phyloP scores from a whole-genome alignment of 495 filamentous ascomycete genomes.

The Neurospora sp. region DNA sequence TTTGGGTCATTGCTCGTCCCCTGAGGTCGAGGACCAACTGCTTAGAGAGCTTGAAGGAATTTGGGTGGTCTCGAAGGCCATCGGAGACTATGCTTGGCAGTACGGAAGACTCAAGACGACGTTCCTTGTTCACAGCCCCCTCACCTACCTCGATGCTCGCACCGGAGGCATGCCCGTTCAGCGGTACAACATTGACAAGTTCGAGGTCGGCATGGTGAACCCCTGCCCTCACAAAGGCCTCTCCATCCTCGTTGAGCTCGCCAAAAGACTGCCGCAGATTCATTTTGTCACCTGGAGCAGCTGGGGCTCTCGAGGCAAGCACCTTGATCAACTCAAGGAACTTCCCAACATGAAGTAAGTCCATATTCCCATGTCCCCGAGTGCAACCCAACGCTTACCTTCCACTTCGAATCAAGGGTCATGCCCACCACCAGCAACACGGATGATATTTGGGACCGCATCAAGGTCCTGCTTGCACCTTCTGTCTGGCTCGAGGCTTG shows the following conservation, averaged over 20 bases:
- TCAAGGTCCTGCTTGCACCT: slow-evolving; percentile 20
- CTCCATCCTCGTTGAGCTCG: slow-evolving; percentile 15
- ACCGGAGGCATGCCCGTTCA: slow-evolving; percentile 10
- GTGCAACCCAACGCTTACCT: background rate
- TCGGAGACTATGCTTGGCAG: slow-evolving; percentile 16
- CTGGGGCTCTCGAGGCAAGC: slow-evolving; percentile 15
- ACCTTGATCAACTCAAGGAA: slow-evolving; percentile 5
- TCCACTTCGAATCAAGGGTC: slow-evolving; percentile 7
- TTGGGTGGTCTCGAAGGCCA: slow-evolving; percentile 19
- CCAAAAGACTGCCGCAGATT: slow-evolving; percentile 14
- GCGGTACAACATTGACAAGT: slow-evolving; percentile 19
- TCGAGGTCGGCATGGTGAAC: slow-evolving; percentile 24
- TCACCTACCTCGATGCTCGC: slow-evolving; percentile 15
- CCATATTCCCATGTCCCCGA: background rate
- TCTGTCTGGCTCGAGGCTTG: slow-evolving; percentile 24
- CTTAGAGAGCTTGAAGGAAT: slow-evolving; percentile 19
- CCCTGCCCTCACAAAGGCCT: slow-evolving; percentile 23
- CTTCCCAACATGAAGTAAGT: slow-evolving; percentile 19
- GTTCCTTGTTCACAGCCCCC: slow-evolving; percentile 14
- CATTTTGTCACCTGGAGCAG: slow-evolving; percentile 23
- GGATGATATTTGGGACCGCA: slow-evolving; percentile 22
- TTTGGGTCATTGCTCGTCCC: slow-evolving; percentile 17
- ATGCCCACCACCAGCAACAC: slow-evolving; percentile 15
- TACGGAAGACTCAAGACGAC: slow-evolving; percentile 16
- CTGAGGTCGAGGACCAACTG: slow-evolving; percentile 11